Evolutionary conservation across 2,329 filamentous ascomycete species (phyloP), one percentile per base, ranked within the genome.

Genomic region (Aspergillus sergii): DNA sequence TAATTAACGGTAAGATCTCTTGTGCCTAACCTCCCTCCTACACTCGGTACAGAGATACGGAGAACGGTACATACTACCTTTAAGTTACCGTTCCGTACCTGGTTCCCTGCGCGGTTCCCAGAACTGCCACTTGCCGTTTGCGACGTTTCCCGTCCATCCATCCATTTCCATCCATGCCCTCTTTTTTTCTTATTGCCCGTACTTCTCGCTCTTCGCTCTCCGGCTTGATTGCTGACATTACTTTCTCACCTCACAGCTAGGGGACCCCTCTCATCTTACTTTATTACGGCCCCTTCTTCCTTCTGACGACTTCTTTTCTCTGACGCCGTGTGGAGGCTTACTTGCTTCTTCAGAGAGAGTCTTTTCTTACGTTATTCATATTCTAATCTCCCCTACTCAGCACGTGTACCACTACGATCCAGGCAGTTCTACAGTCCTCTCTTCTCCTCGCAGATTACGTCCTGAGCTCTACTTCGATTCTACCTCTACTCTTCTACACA

Each of bases 401-500:
- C 41, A 28, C 48, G 28, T 57, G 50, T 63, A 63, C 51, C 51
- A 51, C 55, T 34, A 56, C 39, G 26, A 61, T 23, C 58, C 46
- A 59, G 48, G 39, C 34, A 46, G 43, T 51, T 30, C 48, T 43
- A 26, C 36, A 19, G 21, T 21, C 39, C 30, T 36, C 16, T n/a
- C 51, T 64, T 59, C 23, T 57, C 59, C 61, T 16, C 39, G 39
- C 59, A 57, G 41, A 50, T 51, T 57, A 50, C 57, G 36, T 41
- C 19, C 39, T 57, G 28, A 57, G 48, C 43, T 36, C 58, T 53
- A 51, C 43, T 48, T 21, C 36, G 26, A 28, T 57, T 19, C 48
- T 39, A 32, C 56, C 46, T 32, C 51, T 32, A 30, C 56, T 55
- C 26, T 56, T 46, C 59, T 32, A 36, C 59, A 60, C 58, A 58